Percentiles rank a stretch among this genome's conserved stretches.
Evolutionary conservation across 352 stramenopile genomes (phyloP).

Genomic region (Globisporangium canariense): DNA sequence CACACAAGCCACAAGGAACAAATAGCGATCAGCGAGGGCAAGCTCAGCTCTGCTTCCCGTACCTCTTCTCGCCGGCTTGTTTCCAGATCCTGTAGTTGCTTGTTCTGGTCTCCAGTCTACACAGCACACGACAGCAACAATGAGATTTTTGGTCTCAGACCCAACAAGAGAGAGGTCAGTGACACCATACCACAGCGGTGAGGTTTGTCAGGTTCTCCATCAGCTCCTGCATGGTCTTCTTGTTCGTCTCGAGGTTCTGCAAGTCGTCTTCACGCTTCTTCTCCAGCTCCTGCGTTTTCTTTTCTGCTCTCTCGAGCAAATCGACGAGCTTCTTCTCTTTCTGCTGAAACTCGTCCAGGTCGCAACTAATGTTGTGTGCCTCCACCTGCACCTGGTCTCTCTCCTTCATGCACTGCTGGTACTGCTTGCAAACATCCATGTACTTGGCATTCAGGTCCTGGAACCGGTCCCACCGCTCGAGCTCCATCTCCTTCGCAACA

Average conservation of each 20-base stretch:
- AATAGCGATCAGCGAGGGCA: neutral
- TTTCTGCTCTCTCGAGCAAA: constrained; percentile 16
- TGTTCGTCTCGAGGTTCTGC: constrained; percentile 35
- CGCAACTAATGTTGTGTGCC: constrained; percentile 11
- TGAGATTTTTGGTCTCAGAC: neutral
- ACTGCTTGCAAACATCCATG: constrained; percentile 41
- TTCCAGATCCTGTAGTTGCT: constrained; percentile 62
- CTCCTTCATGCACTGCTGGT: constrained; percentile 30
- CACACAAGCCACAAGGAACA: neutral
- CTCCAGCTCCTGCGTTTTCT: constrained; percentile 30
- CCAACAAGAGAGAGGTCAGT: neutral
- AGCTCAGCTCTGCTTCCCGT: neutral
- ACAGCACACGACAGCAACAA: neutral
- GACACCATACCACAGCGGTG: constrained; percentile 40
- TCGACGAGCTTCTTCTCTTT: constrained; percentile 36
- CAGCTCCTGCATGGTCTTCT: constrained; percentile 64
- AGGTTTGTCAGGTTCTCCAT: constrained; percentile 67
- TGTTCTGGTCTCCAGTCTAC: constrained; percentile 61
- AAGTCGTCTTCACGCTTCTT: constrained; percentile 18
- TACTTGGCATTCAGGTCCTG: constrained; percentile 72
- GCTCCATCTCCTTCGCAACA: constrained; percentile 52
- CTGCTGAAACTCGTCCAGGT: constrained; percentile 17
- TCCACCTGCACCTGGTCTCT: constrained; percentile 26
- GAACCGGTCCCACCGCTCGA: constrained; percentile 64
- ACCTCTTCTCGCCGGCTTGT: constrained; percentile 40